Percentiles rank a stretch among this genome's conserved stretches.
Conservation (phyloP, 345 rosid species). For the Rhodamnia argentea region DNA sequence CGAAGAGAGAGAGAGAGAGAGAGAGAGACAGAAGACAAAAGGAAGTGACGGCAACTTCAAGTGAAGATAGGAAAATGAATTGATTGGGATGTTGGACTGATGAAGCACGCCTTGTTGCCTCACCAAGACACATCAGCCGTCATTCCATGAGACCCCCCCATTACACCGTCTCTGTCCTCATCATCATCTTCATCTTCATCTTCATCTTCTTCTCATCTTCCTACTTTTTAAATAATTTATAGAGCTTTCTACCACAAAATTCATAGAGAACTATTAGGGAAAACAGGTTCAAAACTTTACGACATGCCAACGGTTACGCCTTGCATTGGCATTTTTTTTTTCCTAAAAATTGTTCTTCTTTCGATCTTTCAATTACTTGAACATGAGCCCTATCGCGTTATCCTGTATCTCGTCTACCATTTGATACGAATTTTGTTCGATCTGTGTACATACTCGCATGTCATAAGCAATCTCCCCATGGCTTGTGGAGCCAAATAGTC, state of each 20-base stretch:
- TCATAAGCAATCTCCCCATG: background rate
- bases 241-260: background rate
- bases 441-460: background rate
- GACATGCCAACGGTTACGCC: background rate
- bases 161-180: background rate
- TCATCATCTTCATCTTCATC: background rate
- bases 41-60: slow-evolving; percentile 6
- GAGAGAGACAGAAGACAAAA: background rate
- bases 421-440: background rate
- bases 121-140: slow-evolving; percentile 14
- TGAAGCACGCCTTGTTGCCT: slow-evolving; percentile 38
- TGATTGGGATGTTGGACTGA: slow-evolving; percentile 5
- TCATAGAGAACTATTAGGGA: background rate
- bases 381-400: background rate
- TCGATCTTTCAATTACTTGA: background rate
- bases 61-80: background rate
- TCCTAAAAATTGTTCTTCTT: background rate
- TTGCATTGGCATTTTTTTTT: background rate
- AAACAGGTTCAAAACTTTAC: background rate
- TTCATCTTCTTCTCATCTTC: background rate
- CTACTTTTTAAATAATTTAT: background rate
- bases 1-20: background rate
- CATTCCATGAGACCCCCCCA: background rate
- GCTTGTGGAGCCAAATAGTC: background rate
- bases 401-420: background rate